Conservation (phyloP, 1,284 basidiomycete genomes). For the Trichosporon ovoides region DNA sequence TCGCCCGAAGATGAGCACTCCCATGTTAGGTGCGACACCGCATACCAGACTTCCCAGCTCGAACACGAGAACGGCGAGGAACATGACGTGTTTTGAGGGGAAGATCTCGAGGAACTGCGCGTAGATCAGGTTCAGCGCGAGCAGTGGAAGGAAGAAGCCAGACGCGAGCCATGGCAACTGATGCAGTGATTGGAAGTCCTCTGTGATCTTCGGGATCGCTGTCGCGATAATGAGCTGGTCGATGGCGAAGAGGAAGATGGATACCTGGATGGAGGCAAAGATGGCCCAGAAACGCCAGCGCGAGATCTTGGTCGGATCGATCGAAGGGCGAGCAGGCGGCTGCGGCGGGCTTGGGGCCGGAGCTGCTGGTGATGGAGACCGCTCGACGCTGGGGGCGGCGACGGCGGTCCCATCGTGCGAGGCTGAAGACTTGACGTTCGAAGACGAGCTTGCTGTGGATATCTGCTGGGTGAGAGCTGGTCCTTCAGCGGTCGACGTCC, state of each 20-base stretch:
- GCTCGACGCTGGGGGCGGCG: too few species aligned
- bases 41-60: constrained; percentile 55
- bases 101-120: constrained; percentile 48
- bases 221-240: constrained; percentile 52
- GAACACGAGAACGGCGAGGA: constrained; percentile 51
- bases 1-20: constrained; percentile 52
- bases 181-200: constrained; percentile 49
- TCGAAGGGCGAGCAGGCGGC: too few species aligned
- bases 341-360: neutral
- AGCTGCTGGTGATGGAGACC: too few species aligned
- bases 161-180: constrained; percentile 49
- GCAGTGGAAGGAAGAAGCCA: constrained; percentile 46
- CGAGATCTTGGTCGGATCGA: too few species aligned
- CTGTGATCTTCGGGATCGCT: constrained; percentile 47
- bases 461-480: too few species aligned
- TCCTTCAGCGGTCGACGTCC: too few species aligned
- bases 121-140: constrained; percentile 48
- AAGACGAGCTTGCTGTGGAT: too few species aligned
- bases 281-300: constrained; percentile 35
- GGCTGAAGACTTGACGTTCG: too few species aligned
- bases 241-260: constrained; percentile 45
- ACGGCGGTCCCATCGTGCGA: too few species aligned
- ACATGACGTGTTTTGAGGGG: constrained; percentile 48
- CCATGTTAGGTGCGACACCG: constrained; percentile 52
- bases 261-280: constrained; percentile 32